These are phyloP conservation scores for Phytopythium mirpurense DNA, from an alignment of 352 stramenopile genomes.

Conservation along the genomic window DNA sequence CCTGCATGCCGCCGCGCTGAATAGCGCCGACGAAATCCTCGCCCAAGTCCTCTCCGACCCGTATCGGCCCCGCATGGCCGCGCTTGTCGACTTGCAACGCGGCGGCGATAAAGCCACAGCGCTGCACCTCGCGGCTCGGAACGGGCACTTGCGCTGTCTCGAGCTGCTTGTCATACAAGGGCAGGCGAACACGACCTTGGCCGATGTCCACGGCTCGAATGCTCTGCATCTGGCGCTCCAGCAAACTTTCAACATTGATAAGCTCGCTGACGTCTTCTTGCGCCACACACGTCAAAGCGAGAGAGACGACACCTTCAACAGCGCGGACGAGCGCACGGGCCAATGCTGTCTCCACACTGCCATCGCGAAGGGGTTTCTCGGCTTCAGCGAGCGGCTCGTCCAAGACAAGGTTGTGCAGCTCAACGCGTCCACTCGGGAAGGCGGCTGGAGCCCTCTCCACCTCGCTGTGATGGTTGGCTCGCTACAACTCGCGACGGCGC, in stretches of 20 bases:
- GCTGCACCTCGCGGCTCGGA: conserved; percentile 40
- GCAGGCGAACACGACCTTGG: conserved; percentile 18
- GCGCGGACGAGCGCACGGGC: conserved; percentile 33
- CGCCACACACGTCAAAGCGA: background rate
- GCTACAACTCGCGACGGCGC: conserved; percentile 31
- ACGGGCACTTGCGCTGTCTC: conserved; percentile 36
- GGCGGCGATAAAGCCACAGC: conserved; percentile 31
- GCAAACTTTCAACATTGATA: conserved; percentile 61
- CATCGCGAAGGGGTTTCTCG: conserved; percentile 54
- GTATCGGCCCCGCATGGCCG: conserved; percentile 10
- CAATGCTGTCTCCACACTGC: conserved; percentile 55
- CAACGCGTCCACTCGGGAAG: conserved; percentile 41
- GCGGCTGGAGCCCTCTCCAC: conserved; percentile 50
- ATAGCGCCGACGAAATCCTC: conserved; percentile 37
- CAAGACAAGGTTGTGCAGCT: conserved; percentile 32
- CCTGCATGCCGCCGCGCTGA: conserved; percentile 36
- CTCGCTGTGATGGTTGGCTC: conserved; percentile 62
- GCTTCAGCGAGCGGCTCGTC: conserved; percentile 37
- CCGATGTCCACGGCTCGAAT: conserved; percentile 35
- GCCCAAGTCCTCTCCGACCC: conserved; percentile 12
- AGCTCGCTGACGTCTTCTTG: conserved; percentile 37
- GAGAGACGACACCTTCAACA: conserved; percentile 32
- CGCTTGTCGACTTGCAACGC: conserved; percentile 32
- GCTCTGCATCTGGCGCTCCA: conserved; percentile 54
- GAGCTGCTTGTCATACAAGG: conserved; percentile 25